Conservation (phyloP, 2,329 filamentous ascomycete species). For the Periconia sp. region DNA sequence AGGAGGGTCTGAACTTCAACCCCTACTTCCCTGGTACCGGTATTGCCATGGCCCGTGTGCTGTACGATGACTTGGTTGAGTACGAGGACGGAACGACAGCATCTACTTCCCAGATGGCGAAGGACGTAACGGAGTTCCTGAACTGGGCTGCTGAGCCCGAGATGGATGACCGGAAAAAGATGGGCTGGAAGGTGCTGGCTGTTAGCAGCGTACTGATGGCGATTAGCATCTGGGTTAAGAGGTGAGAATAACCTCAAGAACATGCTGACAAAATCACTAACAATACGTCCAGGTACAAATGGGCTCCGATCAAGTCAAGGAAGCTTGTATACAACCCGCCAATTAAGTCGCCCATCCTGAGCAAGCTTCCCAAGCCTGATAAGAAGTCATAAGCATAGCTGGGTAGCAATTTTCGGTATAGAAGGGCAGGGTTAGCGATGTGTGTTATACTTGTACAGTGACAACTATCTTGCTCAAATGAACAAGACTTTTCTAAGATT, state of each 20-base stretch:
- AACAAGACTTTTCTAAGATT: slow-evolving; percentile 31
- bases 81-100: slow-evolving; percentile 97
- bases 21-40: slow-evolving; percentile 99
- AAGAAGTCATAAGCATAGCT: slow-evolving; percentile 41
- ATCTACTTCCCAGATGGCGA: slow-evolving; percentile 98
- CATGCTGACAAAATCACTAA: slow-evolving; percentile 27
- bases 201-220: slow-evolving; percentile 80
- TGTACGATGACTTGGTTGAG: slow-evolving; percentile 96
- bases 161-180: slow-evolving; percentile 99
- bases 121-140: slow-evolving; percentile 98
- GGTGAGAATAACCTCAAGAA: slow-evolving; percentile 51
- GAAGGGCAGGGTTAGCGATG: slow-evolving; percentile 18
- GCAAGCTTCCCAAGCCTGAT: slow-evolving; percentile 38
- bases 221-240: slow-evolving; percentile 95
- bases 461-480: slow-evolving; percentile 43
- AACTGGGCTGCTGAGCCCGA: slow-evolving; percentile 99
- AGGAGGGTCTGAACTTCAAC: slow-evolving; percentile 97
- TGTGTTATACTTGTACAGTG: slow-evolving; percentile 50
- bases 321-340: slow-evolving; percentile 91
- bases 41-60: slow-evolving; percentile 98
- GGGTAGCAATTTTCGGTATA: slow-evolving; percentile 23
- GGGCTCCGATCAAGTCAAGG: slow-evolving; percentile 92
- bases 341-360: slow-evolving; percentile 34
- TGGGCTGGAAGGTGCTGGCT: slow-evolving; percentile 95
- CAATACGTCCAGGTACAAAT: slow-evolving; percentile 75